Percentiles rank a stretch among this genome's conserved stretches.
phyloP scores from a whole-genome alignment of 352 stramenopile species.

The Phytophthora boehmeriae region DNA sequence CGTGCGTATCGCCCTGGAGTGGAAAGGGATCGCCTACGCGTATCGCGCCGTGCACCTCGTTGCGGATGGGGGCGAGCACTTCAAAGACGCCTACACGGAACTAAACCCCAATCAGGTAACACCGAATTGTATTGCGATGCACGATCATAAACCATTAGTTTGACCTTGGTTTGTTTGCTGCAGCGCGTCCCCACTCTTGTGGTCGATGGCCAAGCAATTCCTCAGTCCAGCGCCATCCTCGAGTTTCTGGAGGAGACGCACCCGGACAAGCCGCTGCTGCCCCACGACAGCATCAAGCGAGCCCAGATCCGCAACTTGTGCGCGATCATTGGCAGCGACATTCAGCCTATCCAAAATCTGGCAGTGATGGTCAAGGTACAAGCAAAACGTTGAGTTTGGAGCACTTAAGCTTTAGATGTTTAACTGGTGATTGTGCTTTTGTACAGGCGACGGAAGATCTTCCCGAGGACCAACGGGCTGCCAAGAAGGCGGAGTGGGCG shows the following conservation, averaged over 20 bases:
- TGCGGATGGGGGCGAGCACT: constrained; percentile 62
- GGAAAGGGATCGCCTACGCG: constrained; percentile 86
- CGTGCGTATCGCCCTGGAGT: constrained; percentile 88
- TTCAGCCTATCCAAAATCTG: constrained; percentile 93
- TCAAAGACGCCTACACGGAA: constrained; percentile 54
- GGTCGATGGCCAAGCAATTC: constrained; percentile 72
- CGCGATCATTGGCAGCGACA: constrained; percentile 91
- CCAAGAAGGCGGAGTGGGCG: constrained; percentile 52
- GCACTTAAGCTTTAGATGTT: background rate
- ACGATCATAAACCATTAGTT: too few relatives aligned
- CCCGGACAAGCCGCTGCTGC: constrained; percentile 74
- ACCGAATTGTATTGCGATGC: too few relatives aligned
- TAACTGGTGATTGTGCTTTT: background rate
- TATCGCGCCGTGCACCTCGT: constrained; percentile 79
- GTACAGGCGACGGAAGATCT: constrained; percentile 40
- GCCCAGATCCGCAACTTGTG: constrained; percentile 88
- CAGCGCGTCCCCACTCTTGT: constrained; percentile 85
- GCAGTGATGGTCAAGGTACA: constrained; percentile 66
- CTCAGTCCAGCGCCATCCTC: constrained; percentile 92
- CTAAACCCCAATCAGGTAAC: constrained; percentile 76
- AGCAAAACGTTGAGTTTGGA: background rate
- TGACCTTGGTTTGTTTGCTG: too few relatives aligned
- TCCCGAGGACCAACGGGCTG: constrained; percentile 57
- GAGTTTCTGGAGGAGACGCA: constrained; percentile 93
- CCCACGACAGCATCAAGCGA: constrained; percentile 65